Evolutionary conservation across 306 rosid species (phyloP), one percentile per base, ranked within the genome.

Genomic region (Cucurbita moschata): DNA sequence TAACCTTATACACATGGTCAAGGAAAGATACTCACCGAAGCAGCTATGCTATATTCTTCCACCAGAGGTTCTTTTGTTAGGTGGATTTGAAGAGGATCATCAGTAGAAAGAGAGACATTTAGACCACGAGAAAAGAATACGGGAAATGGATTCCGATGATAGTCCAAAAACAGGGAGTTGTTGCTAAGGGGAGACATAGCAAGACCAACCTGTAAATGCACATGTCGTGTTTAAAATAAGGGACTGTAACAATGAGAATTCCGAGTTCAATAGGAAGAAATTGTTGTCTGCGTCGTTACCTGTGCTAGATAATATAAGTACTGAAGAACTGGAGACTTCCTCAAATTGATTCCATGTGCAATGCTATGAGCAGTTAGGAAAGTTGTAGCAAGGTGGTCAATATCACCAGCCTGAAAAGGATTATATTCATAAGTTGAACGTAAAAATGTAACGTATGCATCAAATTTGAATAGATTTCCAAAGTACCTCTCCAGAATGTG

Each of bases 131-230:
- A 83, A 89, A 94, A 94, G 80, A 94, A 94, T 71, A 84, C 74
- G 5, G 98, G 98, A 37, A 94, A 80, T 43, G 98, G 98, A 77
- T 94, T 94, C 75, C 97, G 93, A 79, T 94, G 98, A 83, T 94
- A 94, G 87, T 90, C 97, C 77, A 94, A 84, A 82, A 94, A 94
- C 47, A 94, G 78, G 23, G 98, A 94, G 84, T 94, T 94, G 75
- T 94, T 94, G 86, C 98, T 94, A 83, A 94, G 80, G 15, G 98
- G 98, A 71, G 98, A 94, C 98, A 94, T 90, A 38, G 97, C 98
- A 72, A 94, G 86, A 74, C 98, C 98, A 83, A 94, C 84, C 98
- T 94, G 85, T 75, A 62, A 42, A 67, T 6, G 66, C 55, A 23
- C 51, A 18, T 51, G 58, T 5, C 6, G 15, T 44, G 72, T 43